Percentiles rank a stretch among this genome's conserved stretches.
These are phyloP conservation scores for Symbiotaphrina buchneri DNA, from an alignment of 495 filamentous ascomycete species.

Conservation along the genomic window DNA sequence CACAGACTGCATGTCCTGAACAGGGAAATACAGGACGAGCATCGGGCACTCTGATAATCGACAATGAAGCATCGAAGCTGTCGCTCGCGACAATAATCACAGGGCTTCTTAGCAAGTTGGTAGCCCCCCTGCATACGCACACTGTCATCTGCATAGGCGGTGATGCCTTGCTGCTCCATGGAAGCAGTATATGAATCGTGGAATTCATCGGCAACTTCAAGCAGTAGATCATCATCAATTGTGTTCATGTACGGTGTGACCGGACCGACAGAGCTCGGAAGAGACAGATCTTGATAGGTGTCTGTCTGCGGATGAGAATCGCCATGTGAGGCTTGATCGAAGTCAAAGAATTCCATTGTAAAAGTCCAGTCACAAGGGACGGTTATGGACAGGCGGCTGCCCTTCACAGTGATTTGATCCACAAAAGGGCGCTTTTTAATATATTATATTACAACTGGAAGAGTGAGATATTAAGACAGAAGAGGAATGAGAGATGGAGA, in stretches of 20 bases:
- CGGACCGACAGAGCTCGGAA: neutral
- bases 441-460: too few relatives aligned
- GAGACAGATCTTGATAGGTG: neutral
- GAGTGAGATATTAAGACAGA: too few relatives aligned
- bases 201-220: conserved; percentile 1
- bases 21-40: conserved; percentile 59
- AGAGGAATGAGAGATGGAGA: too few relatives aligned
- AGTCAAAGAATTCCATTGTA: conserved; percentile 5
- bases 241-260: neutral
- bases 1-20: conserved; percentile 58
- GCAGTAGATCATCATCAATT: conserved; percentile 1
- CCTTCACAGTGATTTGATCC: too few relatives aligned
- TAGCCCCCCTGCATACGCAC: conserved; percentile 16
- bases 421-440: too few relatives aligned
- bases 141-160: conserved; percentile 7
- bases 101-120: conserved; percentile 28
- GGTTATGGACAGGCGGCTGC: too few relatives aligned
- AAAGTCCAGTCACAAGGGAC: neutral
- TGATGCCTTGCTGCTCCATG: neutral
- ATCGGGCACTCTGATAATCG: conserved; percentile 43
- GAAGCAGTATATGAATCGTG: neutral
- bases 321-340: conserved; percentile 3
- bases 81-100: conserved; percentile 45
- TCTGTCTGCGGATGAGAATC: neutral
- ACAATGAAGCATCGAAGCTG: conserved; percentile 57